Evolutionary conservation across 495 filamentous ascomycete genomes (phyloP), one percentile per base, ranked within the genome.

Genomic region (Cetradonia linearis): DNA sequence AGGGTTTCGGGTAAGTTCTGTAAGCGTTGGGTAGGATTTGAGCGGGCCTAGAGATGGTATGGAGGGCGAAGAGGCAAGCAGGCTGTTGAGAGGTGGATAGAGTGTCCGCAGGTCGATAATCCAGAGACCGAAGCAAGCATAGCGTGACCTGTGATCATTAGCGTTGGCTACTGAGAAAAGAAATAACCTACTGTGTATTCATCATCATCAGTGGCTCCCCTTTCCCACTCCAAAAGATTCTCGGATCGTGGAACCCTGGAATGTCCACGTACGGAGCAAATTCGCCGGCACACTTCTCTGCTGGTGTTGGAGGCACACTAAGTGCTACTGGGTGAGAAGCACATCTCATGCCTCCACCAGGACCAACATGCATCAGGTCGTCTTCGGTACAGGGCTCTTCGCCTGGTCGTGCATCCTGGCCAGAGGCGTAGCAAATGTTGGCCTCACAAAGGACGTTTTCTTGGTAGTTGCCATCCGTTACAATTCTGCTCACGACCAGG

Each of bases 101-200:
- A 71, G 54, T 3, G 42, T 64, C 36, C 72, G 72, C 13, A 74
- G 69, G 47, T 74, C 72, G 30, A 73, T 70, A 27, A 71, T 60
- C 72, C 72, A 74, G 20, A 74, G 72, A 18, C 72, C 72, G 58
- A 74, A 71, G 55, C 72, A 74, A n/a, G 72, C 68, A 54, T 74
- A 74, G n/a, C 69, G 66, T 7, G 72, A 74, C 56, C 70, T 71
- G 30, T 18, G 55, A 9, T 0, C 37, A 23, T 62, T 10, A 60
- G 20, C 13, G 23, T 33, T 7, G 3, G 0, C 4, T 16, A 18
- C n/a, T n/a, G 13, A 3, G n/a, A n/a, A 9, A 0, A 30, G 30
- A 10, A n/a, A 50, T 25, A 6, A 20, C 67, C 48, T 64, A 74
- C 72, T 74, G 72, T 5, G 72, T 71, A 33, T 69, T 72, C 23